phyloP scores from a whole-genome alignment of 345 rosid genomes.

The Salix arbutifolia region DNA sequence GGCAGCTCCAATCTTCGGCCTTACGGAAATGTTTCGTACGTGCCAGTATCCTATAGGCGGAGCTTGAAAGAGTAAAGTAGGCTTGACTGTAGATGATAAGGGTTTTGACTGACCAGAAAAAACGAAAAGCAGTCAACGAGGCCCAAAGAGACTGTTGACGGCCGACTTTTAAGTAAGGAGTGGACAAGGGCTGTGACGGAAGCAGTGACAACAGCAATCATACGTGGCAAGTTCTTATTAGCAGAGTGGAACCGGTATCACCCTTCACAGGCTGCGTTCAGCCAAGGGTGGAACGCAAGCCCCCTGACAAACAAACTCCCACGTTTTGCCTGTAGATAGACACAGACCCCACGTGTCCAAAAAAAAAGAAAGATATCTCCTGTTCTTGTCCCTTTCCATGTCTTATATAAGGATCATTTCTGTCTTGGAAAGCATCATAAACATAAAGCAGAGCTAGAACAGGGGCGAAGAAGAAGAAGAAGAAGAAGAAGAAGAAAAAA shows the following conservation, averaged over 20 bases:
- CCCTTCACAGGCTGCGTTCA: not conserved
- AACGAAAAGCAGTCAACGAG: constrained; percentile 13
- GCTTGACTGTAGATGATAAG: not conserved
- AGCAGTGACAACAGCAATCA: constrained; percentile 25
- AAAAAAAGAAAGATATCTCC: too few relatives aligned
- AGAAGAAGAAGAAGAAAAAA: not conserved
- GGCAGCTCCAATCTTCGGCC: not conserved
- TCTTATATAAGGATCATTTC: not conserved
- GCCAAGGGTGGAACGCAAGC: not conserved
- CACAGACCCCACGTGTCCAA: not conserved
- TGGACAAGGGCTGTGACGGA: constrained; percentile 25
- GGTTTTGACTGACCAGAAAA: not conserved
- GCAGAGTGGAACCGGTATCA: not conserved
- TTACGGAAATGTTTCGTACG: not conserved
- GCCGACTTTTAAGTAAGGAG: constrained; percentile 2
- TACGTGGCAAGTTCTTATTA: not conserved
- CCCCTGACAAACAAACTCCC: not conserved
- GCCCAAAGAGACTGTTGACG: not conserved
- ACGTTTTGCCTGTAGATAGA: constrained; percentile 9
- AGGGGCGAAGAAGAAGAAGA: not conserved
- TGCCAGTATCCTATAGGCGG: not conserved
- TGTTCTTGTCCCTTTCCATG: not conserved
- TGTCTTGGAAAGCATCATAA: not conserved
- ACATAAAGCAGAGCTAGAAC: not conserved
- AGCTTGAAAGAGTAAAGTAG: not conserved